Conservation (phyloP, 1,139 yeast genomes). For the Petasospora fabianii region DNA sequence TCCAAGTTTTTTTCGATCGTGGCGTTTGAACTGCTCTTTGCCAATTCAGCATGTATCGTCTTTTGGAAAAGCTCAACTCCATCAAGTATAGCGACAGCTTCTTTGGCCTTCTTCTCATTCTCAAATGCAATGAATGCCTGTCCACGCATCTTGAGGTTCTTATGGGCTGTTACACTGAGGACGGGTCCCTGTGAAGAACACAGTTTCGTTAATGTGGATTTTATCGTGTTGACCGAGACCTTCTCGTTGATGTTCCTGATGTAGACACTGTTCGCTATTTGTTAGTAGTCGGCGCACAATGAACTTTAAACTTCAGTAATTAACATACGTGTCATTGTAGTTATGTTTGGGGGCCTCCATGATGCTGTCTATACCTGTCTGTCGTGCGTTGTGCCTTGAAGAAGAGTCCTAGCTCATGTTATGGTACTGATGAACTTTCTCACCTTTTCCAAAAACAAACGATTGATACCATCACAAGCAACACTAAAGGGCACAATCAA, state of each 20-base stretch:
- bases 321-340: slow-evolving; percentile 22
- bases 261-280: slow-evolving; percentile 19
- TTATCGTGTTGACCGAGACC: slow-evolving; percentile 51
- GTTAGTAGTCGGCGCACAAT: slow-evolving; percentile 2
- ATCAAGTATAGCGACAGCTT: slow-evolving; percentile 46
- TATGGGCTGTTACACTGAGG: slow-evolving; percentile 54
- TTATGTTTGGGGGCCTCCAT: slow-evolving; percentile 7
- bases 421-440: no score
- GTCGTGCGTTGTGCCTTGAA: not conserved
- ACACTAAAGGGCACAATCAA: not conserved
- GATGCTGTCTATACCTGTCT: not conserved
- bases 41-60: slow-evolving; percentile 44
- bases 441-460: no score
- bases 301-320: not conserved
- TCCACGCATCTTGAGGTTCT: slow-evolving; percentile 64
- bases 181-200: slow-evolving; percentile 50
- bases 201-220: slow-evolving; percentile 37
- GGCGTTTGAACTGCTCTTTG: slow-evolving; percentile 34
- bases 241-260: slow-evolving; percentile 68
- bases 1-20: slow-evolving; percentile 16
- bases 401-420: not conserved
- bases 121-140: slow-evolving; percentile 81
- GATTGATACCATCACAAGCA: no score
- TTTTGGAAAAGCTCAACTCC: slow-evolving; percentile 50
- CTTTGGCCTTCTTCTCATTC: slow-evolving; percentile 39